phyloP scores from a whole-genome alignment of 164 flowering plant genomes.

The Macadamia tetraphylla region DNA sequence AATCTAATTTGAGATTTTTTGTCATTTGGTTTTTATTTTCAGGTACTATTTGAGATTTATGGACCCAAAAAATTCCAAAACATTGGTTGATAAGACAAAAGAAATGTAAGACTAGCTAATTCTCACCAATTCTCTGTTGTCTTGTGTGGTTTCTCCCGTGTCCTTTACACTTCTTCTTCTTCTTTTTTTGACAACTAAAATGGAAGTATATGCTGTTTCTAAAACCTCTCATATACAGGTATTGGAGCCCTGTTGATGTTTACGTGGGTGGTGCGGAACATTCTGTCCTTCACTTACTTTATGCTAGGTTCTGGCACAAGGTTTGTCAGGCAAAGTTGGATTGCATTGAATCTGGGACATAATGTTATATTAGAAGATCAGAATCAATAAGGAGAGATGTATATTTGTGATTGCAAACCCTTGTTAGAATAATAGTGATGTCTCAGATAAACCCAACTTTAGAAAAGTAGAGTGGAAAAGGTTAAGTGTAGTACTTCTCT shows the following conservation, averaged over 20 bases:
- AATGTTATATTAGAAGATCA: neutral
- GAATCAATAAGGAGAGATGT: no score
- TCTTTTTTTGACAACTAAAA: neutral
- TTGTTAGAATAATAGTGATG: no score
- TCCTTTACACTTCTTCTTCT: neutral
- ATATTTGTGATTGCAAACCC: no score
- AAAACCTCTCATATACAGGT: conserved; percentile 37
- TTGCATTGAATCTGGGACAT: neutral
- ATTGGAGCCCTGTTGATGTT: conserved; percentile 97
- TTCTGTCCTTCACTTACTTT: conserved; percentile 95
- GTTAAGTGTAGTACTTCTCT: no score
- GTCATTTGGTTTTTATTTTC: conserved; percentile 16
- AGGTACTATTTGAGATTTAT: conserved; percentile 98
- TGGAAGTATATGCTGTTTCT: neutral
- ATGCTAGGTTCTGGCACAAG: conserved; percentile 99
- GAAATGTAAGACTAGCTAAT: conserved; percentile 51
- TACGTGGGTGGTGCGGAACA: conserved; percentile 99
- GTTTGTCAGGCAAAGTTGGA: conserved; percentile 29
- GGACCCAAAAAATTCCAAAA: conserved; percentile 85
- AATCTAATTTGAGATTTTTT: conserved; percentile 1
- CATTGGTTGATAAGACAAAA: conserved; percentile 69
- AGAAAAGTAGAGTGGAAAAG: no score
- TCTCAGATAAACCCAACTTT: no score
- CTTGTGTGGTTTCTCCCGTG: neutral
- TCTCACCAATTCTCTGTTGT: neutral